phyloP scores from a whole-genome alignment of 2,329 filamentous ascomycete genomes.

The Neofusicoccum parvum region DNA sequence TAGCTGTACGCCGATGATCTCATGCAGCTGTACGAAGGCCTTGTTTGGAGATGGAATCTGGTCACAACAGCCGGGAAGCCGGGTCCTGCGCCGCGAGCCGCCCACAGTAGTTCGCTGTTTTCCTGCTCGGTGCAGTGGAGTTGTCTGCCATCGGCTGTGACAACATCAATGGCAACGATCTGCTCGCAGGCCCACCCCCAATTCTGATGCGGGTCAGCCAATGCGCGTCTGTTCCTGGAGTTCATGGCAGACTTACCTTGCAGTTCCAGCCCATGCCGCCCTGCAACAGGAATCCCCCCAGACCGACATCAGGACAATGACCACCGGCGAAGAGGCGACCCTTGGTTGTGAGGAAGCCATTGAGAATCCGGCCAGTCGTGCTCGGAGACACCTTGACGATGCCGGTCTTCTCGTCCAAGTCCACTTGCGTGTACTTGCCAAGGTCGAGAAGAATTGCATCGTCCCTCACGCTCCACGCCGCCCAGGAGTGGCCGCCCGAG shows the following conservation, averaged over 20 bases:
- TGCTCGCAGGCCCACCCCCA: slow-evolving; percentile 60
- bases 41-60: slow-evolving; percentile 51
- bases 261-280: slow-evolving; percentile 64
- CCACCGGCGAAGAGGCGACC: slow-evolving; percentile 56
- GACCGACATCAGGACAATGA: slow-evolving; percentile 59
- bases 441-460: slow-evolving; percentile 49
- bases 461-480: slow-evolving; percentile 53
- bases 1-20: slow-evolving; percentile 50
- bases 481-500: slow-evolving; percentile 54
- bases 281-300: slow-evolving; percentile 60
- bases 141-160: slow-evolving; percentile 48
- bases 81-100: slow-evolving; percentile 51
- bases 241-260: slow-evolving; percentile 39
- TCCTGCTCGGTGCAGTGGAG: slow-evolving; percentile 41
- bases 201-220: slow-evolving; percentile 38
- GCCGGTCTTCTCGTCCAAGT: slow-evolving; percentile 42
- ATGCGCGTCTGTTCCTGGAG: neutral
- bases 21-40: slow-evolving; percentile 29
- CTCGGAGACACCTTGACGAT: slow-evolving; percentile 50
- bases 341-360: slow-evolving; percentile 39
- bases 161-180: slow-evolving; percentile 50
- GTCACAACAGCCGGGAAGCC: slow-evolving; percentile 59
- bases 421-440: slow-evolving; percentile 43
- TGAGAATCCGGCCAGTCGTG: slow-evolving; percentile 50
- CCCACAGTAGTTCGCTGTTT: slow-evolving; percentile 54